These are phyloP conservation scores for Phlegmacium glaucopus DNA, from an alignment of 768 basidiomycete genomes.

Conservation along the genomic window DNA sequence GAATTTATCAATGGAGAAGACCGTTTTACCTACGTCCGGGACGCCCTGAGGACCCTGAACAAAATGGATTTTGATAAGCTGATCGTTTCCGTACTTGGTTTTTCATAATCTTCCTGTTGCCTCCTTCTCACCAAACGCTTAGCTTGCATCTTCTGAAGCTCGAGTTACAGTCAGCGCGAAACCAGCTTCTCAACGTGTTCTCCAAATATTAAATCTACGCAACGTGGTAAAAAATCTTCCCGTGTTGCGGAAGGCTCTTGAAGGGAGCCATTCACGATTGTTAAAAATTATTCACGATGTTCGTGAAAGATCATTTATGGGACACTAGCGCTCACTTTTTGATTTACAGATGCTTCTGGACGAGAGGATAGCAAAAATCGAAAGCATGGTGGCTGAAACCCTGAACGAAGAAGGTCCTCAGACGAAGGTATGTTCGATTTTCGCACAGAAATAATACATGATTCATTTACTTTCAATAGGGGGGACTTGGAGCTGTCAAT, in stretches of 20 bases:
- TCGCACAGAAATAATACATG: neutral
- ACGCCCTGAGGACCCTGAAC: slow-evolving; percentile 67
- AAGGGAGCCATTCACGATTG: slow-evolving; percentile 54
- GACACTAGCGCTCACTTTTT: neutral
- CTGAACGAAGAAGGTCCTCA: slow-evolving; percentile 71
- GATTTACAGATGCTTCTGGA: slow-evolving; percentile 66
- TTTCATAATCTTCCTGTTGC: neutral
- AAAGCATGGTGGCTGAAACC: slow-evolving; percentile 51
- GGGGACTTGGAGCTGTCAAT: slow-evolving; percentile 71
- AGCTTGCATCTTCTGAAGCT: slow-evolving; percentile 69
- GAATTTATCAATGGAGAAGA: slow-evolving; percentile 80
- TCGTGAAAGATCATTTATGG: slow-evolving; percentile 5
- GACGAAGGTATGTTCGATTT: slow-evolving; percentile 47
- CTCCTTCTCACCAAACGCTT: neutral
- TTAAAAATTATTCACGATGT: slow-evolving; percentile 63
- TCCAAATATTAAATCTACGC: slow-evolving; percentile 78
- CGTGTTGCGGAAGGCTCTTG: slow-evolving; percentile 56
- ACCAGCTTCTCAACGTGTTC: slow-evolving; percentile 63
- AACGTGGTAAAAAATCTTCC: slow-evolving; percentile 69
- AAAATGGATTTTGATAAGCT: slow-evolving; percentile 89
- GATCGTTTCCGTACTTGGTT: slow-evolving; percentile 54
- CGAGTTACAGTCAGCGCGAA: slow-evolving; percentile 52
- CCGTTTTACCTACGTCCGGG: slow-evolving; percentile 61
- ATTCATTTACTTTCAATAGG: slow-evolving; percentile 32
- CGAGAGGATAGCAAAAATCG: slow-evolving; percentile 62